Base-by-base conservation (phyloP, 352 stramenopile species). In the Globisporangium spiculum region DNA sequence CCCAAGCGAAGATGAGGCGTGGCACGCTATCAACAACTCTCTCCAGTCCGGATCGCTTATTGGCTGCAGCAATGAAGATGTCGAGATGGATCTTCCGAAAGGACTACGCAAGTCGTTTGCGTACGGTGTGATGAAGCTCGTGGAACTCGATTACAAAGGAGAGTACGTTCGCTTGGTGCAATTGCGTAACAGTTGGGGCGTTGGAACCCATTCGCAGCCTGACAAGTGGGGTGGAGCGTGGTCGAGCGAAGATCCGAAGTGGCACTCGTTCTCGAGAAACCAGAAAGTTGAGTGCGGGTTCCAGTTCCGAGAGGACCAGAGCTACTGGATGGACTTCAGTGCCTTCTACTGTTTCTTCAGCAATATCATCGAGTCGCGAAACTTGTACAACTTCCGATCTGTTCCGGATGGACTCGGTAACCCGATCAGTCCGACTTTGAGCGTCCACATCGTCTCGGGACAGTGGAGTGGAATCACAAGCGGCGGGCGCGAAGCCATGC, bases 391-490 rank as follows among this genome's bases (percentile, higher is more conserved):
- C 71, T 95, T 93, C 68, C 73, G 68, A 16, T 91, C 87, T 3
- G 64, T 89, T 34, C 74, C 80, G 1, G 81, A 92, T 52, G 84
- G 81, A 2, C 69, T 90, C 54, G 77, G 77, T n/a, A 92, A 90
- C 65, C 79, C 79, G 0, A 72, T 83, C 38, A 65, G 41, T 24
- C 83, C 85, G n/a, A 88, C 71, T 68, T 41, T 90, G 60, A 93
- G 80, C 60, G 70, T 93, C 32, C 85, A 95, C 63, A 83, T 95
- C 14, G 68, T 95, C 46, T 78, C 75, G 20, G 84, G 85, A 16
- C 85, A 91, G 68, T 95, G 87, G 87, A 93, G 90, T 65, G 87
- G 85, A 16, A 86, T 92, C 59, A 95, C 85, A 3, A 88, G 81
- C 26, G 87, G 87, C 53, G 87, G 85, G 6, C 80, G 87, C 27